Conservation (phyloP, 1,284 basidiomycete species). For the Schizophyllum commune region DNA sequence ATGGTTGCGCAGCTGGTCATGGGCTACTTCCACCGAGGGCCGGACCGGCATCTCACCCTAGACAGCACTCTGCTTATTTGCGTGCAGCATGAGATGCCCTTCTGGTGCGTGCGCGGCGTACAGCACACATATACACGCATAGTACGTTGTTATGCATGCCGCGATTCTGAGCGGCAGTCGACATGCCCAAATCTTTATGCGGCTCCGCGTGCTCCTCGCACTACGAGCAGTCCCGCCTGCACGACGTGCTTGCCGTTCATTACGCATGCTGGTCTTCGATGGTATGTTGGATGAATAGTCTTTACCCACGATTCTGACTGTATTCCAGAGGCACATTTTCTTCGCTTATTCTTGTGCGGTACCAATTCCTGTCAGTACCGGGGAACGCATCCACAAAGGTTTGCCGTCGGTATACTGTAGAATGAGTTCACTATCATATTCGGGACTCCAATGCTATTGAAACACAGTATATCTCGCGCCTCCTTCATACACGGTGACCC, state of each 20-base stretch:
- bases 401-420: too few species aligned
- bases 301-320: too few species aligned
- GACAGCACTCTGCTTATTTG: background rate
- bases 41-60: background rate
- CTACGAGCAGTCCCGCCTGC: background rate
- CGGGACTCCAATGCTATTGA: too few species aligned
- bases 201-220: background rate
- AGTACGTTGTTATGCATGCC: background rate
- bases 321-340: too few species aligned
- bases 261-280: background rate
- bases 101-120: background rate
- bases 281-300: background rate
- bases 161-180: too few species aligned
- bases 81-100: background rate
- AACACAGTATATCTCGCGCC: too few species aligned
- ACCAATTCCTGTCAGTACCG: too few species aligned
- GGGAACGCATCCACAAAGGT: too few species aligned
- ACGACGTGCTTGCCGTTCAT: background rate
- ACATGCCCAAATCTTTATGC: background rate
- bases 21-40: background rate
- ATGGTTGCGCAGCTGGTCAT: constrained; percentile 1
- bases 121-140: background rate
- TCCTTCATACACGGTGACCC: too few species aligned
- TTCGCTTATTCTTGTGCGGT: too few species aligned
- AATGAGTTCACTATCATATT: too few species aligned